Evolutionary conservation across 2,329 filamentous ascomycete species (phyloP).

Genomic region (Botrytis porri): DNA sequence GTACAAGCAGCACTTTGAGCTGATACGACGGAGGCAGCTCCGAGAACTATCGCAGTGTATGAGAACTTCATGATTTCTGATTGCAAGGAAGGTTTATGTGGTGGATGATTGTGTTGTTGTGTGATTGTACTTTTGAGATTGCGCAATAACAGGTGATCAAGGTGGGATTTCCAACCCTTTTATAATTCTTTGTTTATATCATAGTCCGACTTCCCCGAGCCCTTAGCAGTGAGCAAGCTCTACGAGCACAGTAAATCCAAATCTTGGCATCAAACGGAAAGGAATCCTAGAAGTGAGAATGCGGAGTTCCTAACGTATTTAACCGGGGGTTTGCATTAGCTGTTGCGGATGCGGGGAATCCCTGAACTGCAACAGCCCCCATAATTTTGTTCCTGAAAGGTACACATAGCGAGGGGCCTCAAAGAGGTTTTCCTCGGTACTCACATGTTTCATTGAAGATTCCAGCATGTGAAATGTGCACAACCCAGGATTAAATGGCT

Average conservation of each 20-base stretch:
- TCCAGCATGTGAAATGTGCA: background rate
- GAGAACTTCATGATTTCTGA: conserved; percentile 12
- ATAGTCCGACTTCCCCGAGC: background rate
- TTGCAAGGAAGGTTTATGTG: background rate
- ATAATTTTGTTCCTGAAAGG: background rate
- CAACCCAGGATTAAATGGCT: background rate
- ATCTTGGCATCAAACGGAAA: background rate
- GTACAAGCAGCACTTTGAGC: conserved; percentile 12
- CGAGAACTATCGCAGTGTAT: conserved; percentile 4
- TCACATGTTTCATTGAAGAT: background rate
- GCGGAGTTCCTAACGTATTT: background rate
- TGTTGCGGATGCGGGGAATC: conserved; percentile 11
- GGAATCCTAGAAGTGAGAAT: background rate
- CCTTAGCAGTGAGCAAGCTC: background rate
- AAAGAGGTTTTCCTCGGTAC: background rate
- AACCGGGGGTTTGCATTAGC: background rate
- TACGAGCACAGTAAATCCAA: background rate
- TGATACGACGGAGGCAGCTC: conserved; percentile 4
- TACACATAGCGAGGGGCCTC: background rate
- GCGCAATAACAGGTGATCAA: background rate
- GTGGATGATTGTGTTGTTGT: background rate
- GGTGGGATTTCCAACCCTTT: background rate
- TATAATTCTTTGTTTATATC: background rate
- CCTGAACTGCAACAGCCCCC: background rate
- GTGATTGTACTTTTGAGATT: background rate